Evolutionary conservation across 768 basidiomycete genomes (phyloP).

Genomic region (Tubosaeta sp.): DNA sequence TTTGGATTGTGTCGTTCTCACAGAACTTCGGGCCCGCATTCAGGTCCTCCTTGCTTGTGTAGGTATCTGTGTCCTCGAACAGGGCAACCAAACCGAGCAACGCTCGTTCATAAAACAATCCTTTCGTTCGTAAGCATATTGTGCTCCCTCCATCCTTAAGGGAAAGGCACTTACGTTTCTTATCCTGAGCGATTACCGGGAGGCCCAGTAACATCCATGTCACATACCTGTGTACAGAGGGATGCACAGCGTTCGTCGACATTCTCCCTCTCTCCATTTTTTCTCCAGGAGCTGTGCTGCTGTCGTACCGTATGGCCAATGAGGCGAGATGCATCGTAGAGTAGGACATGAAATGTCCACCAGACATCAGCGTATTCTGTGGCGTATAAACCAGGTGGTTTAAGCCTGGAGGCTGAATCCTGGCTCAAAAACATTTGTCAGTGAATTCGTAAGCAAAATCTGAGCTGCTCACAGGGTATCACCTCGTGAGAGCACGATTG

Average conservation of each 20-base stretch:
- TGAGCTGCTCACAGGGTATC: background rate
- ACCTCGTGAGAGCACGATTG: background rate
- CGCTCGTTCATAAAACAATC: no score
- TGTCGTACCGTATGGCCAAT: background rate
- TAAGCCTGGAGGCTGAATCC: background rate
- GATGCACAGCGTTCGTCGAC: background rate
- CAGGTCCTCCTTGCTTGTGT: no score
- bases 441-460: no score
- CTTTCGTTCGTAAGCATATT: no score
- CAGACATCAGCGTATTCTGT: background rate
- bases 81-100: no score
- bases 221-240: background rate
- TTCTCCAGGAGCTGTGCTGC: no score
- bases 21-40: no score
- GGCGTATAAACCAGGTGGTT: constrained; percentile 6
- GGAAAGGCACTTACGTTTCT: no score
- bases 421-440: no score
- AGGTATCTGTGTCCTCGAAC: no score
- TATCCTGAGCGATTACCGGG: no score
- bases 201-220: constrained; percentile 5
- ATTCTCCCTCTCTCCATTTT: background rate
- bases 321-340: background rate
- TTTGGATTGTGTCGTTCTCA: background rate
- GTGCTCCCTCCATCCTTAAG: no score
- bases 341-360: background rate